Evolutionary conservation across 441 rosid genomes (phyloP), one percentile per base, ranked within the genome.

Genomic region (Euphorbia schlechtendalii): DNA sequence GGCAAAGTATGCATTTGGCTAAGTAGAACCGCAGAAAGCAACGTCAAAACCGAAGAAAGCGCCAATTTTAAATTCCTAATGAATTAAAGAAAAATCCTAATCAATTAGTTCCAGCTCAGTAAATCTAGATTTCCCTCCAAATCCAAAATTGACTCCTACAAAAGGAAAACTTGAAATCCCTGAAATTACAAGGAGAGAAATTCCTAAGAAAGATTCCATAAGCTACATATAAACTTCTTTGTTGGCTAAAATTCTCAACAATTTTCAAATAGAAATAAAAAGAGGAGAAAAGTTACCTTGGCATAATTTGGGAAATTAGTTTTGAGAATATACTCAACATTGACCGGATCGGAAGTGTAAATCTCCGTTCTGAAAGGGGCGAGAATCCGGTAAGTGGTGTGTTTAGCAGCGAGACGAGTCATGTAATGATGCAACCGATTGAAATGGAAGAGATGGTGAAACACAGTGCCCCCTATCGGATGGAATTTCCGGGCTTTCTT

Each of bases 291-390:
- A 48, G 0, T 20, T 71, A 79, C 88, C 88, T 86, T 86, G 74
- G 80, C 88, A 34, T 76, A 86, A 18, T 86, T 86, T 5, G 62
- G 59, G 67, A 83, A 86, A 70, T 86, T 86, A 18, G 84, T 82
- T 78, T 83, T 86, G 68, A 86, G 92, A 9, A 82, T 82, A 64
- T 77, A 76, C 74, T 86, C 92, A 48, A 86, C 88, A 34, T 83
- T 84, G 8, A 65, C 69, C 0, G 92, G 88, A 24, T 86, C 86
- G 8, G 84, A 58, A 53, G 84, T 82, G 69, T 83, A 86, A 41
- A 86, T 28, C 77, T 86, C 88, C 69, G 30, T 74, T 63, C 85
- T 66, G 38, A 76, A 69, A 52, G 74, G 83, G 56, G 53, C 15
- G 46, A 83, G 52, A 25, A 81, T 65, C 56, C 88, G 67, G 81